A percentile compares a stretch with the other conserved stretches of the same genome.
These are phyloP conservation scores for Candida maris DNA, from an alignment of 805 yeast genomes.

Conservation along the genomic window DNA sequence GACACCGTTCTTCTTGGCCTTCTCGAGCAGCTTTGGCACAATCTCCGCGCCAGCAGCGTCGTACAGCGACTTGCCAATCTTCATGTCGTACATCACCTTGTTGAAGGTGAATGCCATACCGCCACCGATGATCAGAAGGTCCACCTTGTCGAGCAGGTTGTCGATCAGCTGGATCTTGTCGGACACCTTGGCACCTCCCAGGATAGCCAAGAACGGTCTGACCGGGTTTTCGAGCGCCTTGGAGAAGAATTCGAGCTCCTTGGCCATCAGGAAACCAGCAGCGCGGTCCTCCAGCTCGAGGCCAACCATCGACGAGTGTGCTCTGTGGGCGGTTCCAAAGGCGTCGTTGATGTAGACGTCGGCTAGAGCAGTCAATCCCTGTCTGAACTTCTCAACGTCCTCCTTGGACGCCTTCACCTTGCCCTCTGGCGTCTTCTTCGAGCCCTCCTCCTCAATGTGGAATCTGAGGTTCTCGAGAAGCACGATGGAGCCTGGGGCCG, in stretches of 20 bases:
- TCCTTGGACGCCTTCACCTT: slow-evolving; percentile 90
- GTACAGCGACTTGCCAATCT: slow-evolving; percentile 88
- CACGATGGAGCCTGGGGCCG: slow-evolving; percentile 77
- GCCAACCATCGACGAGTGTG: slow-evolving; percentile 99
- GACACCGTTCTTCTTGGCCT: slow-evolving; percentile 95
- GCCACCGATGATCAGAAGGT: slow-evolving; percentile 93
- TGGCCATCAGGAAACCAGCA: slow-evolving; percentile 97
- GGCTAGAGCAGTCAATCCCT: slow-evolving; percentile 84
- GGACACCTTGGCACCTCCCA: slow-evolving; percentile 99
- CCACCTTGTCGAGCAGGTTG: slow-evolving; percentile 94
- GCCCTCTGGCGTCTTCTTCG: slow-evolving; percentile 78
- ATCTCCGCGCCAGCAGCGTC: slow-evolving; percentile 95
- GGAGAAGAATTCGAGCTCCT: slow-evolving; percentile 95
- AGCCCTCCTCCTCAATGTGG: slow-evolving; percentile 98
- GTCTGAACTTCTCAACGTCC: slow-evolving; percentile 83
- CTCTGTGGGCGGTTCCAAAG: slow-evolving; percentile 99
- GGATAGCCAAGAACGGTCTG: slow-evolving; percentile 97
- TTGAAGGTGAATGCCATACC: slow-evolving; percentile 99
- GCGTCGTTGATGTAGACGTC: slow-evolving; percentile 98
- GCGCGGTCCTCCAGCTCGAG: slow-evolving; percentile 93
- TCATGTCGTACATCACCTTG: slow-evolving; percentile 80
- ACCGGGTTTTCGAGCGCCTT: slow-evolving; percentile 97
- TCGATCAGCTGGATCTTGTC: slow-evolving; percentile 98
- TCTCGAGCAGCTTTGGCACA: slow-evolving; percentile 86
- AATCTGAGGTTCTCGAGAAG: slow-evolving; percentile 95